phyloP scores from a whole-genome alignment of 1,139 yeast species.

The Geotrichum europaeum region DNA sequence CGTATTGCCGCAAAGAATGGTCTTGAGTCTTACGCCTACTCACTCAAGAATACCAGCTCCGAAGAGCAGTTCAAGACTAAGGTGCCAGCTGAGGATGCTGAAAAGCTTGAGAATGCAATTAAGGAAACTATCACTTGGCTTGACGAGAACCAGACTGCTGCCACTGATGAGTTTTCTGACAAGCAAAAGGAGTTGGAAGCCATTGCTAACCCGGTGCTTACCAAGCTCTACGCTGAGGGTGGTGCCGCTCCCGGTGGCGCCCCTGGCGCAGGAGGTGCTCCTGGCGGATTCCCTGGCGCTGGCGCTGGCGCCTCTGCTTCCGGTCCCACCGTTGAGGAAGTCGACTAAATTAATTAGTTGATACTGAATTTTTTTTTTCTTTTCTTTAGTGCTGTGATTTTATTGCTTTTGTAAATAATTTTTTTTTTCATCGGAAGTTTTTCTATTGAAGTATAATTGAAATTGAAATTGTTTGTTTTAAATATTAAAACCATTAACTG shows the following conservation, averaged over 20 bases:
- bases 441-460: background rate
- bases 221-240: conserved; percentile 67
- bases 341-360: conserved; percentile 8
- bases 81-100: conserved; percentile 74
- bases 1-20: conserved; percentile 81
- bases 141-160: conserved; percentile 80
- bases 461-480: background rate
- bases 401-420: too few species aligned
- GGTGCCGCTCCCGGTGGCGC: conserved; percentile 53
- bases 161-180: conserved; percentile 81
- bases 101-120: conserved; percentile 74
- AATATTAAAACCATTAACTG: too few species aligned
- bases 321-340: conserved; percentile 17
- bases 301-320: conserved; percentile 22
- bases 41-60: conserved; percentile 73
- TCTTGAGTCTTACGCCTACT: conserved; percentile 87
- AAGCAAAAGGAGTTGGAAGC: conserved; percentile 92
- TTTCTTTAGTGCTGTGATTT: background rate
- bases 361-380: background rate
- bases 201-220: conserved; percentile 88
- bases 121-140: conserved; percentile 84
- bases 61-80: conserved; percentile 80
- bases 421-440: background rate
- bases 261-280: conserved; percentile 52
- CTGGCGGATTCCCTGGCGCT: conserved; percentile 52